Evolutionary conservation across 495 filamentous ascomycete genomes (phyloP).

Genomic region (Lichenothelia convexa): DNA sequence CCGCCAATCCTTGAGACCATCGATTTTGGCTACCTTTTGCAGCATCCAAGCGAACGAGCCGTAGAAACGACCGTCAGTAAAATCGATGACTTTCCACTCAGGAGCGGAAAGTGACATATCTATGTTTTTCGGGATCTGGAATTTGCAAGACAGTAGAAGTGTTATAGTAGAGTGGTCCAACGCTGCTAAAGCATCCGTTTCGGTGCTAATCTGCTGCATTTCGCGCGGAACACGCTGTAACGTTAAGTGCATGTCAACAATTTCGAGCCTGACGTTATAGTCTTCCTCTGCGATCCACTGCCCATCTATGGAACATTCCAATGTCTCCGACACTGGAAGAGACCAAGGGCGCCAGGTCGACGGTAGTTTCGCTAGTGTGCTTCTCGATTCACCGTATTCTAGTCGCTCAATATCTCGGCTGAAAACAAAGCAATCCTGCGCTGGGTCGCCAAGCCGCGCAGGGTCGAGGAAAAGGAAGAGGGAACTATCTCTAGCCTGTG

Average conservation of each 20-base stretch:
- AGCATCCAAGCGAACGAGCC: slow-evolving; percentile 1
- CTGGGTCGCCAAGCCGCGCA: slow-evolving; percentile 23
- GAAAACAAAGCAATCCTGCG: slow-evolving; percentile 48
- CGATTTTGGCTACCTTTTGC: background rate
- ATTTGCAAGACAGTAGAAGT: background rate
- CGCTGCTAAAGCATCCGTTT: no score
- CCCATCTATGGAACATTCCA: slow-evolving; percentile 7
- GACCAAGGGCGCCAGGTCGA: background rate
- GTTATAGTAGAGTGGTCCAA: no score
- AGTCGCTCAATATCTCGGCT: slow-evolving; percentile 31
- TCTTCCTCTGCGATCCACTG: slow-evolving; percentile 13
- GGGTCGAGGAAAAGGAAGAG: slow-evolving; percentile 54
- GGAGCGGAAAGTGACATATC: no score
- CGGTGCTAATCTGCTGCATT: no score
- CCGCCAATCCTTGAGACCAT: background rate
- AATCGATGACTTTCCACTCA: background rate
- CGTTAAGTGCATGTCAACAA: background rate
- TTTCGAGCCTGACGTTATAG: background rate
- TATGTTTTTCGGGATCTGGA: background rate
- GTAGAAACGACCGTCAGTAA: background rate
- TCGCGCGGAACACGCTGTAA: no score
- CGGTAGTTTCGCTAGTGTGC: background rate
- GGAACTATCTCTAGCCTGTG: slow-evolving; percentile 8
- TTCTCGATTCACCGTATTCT: slow-evolving; percentile 29
- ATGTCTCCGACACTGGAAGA: background rate